phyloP scores from a whole-genome alignment of 352 stramenopile genomes.

The Pythium brachiatum region DNA sequence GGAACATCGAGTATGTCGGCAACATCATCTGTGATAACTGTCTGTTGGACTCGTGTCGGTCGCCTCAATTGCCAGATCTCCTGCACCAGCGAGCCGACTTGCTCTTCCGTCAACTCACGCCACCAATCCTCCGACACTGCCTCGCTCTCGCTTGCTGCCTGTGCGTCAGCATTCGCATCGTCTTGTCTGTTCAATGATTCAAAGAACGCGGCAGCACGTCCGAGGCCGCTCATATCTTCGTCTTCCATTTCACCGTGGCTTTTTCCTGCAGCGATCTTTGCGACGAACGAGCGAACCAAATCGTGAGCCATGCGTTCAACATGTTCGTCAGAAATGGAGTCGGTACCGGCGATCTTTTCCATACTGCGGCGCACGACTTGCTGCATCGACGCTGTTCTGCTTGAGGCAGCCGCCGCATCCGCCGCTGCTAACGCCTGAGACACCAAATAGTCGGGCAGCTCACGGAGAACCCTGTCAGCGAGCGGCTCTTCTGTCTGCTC shows the following conservation, averaged over 20 bases:
- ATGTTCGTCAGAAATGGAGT: conserved; percentile 7
- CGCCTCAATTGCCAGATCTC: conserved; percentile 20
- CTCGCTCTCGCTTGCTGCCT: not conserved
- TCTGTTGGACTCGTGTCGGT: not conserved
- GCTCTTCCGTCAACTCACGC: conserved; percentile 24
- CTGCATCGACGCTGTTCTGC: not conserved
- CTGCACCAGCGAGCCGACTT: conserved; percentile 18
- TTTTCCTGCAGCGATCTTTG: not conserved
- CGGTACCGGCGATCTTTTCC: conserved; percentile 7
- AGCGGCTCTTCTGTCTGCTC: conserved; percentile 15
- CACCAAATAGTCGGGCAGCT: conserved; percentile 24
- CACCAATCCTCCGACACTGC: conserved; percentile 17
- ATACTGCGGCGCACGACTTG: conserved; percentile 19
- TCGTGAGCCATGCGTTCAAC: conserved; percentile 7
- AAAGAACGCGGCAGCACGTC: conserved; percentile 20
- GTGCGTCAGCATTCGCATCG: not conserved
- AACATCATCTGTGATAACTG: too few relatives aligned
- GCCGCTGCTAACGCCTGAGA: conserved; percentile 1
- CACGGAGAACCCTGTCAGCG: conserved; percentile 12
- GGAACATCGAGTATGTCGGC: too few relatives aligned
- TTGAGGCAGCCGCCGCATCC: not conserved
- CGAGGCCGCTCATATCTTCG: conserved; percentile 13
- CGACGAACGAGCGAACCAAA: not conserved
- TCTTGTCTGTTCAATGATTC: not conserved
- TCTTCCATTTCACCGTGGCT: not conserved